Evolutionary conservation across 2,329 filamentous ascomycete species (phyloP), one percentile per base, ranked within the genome.

Genomic region (Chrysosphaeria jannelii): DNA sequence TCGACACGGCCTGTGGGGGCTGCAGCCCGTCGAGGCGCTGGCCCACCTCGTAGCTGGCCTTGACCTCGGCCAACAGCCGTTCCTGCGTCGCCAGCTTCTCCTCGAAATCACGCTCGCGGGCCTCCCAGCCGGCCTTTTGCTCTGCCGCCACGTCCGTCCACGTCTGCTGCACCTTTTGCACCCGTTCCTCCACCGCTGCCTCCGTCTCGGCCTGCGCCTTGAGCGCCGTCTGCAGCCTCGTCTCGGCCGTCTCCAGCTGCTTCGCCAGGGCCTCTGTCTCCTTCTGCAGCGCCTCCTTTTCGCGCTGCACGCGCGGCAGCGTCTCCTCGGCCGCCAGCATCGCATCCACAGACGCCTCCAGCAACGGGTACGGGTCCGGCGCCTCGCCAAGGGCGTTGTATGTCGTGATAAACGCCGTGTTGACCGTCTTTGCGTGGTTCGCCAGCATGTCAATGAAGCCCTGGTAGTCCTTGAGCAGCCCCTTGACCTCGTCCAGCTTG

Each of bases 31-130:
- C 63, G n/a, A 97, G 51, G 23, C 85, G 61, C 41, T 93, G 79
- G 21, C 75, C 85, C 25, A 97, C 85, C 44, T 97, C 85, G 39
- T 91, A 91, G 47, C 67, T 91, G 13, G 85, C 85, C 46, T 91
- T 93, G 39, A 93, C 64, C 42, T 97, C 88, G 38, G 72, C 90
- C 34, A 97, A 46, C 19, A 97, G 47, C 5, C 78, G 65, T 23
- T 97, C 85, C 39, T 97, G 81, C 35, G 70, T 88, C 42, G 91
- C 81, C 3, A 89, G 54, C 46, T 91, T 93, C 35, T 93, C 81
- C 37, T 90, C 78, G 28, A 91, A 46, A 14, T 61, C 65, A 47
- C 72, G 41, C 48, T 97, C 85, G 40, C 89, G 91, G 6, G 81
- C 67, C 25, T 71, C 66, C 85, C 85, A 97, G 39, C 97, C 97